A percentile compares a stretch with the other conserved stretches of the same genome.
Evolutionary conservation across 306 rosid species (phyloP).

Genomic region (Phaseolus lunatus): DNA sequence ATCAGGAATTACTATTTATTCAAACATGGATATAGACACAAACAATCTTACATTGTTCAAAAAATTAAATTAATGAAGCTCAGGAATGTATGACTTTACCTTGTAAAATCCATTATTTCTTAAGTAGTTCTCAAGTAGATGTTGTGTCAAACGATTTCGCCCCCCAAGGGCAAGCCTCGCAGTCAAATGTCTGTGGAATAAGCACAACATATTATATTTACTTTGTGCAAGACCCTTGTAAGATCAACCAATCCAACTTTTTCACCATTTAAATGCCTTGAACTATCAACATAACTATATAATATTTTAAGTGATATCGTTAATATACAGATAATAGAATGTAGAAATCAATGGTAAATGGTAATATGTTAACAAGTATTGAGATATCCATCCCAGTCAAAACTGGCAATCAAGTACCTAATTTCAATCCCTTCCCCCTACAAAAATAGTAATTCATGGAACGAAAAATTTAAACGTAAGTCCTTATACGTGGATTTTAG

Average conservation of each 20-base stretch:
- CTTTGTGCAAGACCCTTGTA: neutral
- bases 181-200: conserved; percentile 71
- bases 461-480: conserved; percentile 1
- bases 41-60: conserved; percentile 13
- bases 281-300: neutral
- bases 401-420: neutral
- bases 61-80: neutral
- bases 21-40: conserved; percentile 32
- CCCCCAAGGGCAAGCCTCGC: conserved; percentile 85
- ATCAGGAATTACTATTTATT: neutral
- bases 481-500: neutral
- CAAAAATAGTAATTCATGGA: neutral
- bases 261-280: neutral
- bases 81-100: conserved; percentile 51
- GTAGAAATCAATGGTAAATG: neutral
- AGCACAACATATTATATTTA: conserved; percentile 15
- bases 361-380: too few relatives aligned
- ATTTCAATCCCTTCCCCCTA: neutral
- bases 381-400: too few relatives aligned
- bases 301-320: neutral
- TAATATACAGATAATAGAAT: neutral
- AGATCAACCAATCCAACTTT: neutral
- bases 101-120: conserved; percentile 87
- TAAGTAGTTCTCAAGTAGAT: conserved; percentile 73
- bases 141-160: conserved; percentile 79